Evolutionary conservation across 306 rosid species (phyloP).

Genomic region (Quercus gilva): DNA sequence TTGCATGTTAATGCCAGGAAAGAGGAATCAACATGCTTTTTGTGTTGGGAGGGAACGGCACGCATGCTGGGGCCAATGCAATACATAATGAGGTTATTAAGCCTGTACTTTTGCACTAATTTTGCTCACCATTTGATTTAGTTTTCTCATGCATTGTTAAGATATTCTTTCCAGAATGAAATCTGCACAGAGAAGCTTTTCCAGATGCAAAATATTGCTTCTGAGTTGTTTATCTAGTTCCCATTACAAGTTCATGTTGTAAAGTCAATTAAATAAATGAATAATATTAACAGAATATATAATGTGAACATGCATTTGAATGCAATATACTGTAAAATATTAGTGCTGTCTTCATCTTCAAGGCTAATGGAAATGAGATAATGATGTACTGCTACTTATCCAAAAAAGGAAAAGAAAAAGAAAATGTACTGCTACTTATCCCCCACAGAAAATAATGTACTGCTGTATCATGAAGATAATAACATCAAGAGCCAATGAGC

Average conservation of each 20-base stretch:
- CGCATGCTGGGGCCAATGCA: slow-evolving; percentile 98
- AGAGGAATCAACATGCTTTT: slow-evolving; percentile 96
- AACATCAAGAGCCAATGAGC: neutral
- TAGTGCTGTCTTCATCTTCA: neutral
- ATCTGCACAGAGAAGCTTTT: neutral
- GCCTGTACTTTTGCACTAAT: slow-evolving; percentile 14
- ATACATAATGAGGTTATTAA: slow-evolving; percentile 82
- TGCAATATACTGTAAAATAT: neutral
- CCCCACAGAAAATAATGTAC: too few species aligned
- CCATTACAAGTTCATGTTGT: neutral
- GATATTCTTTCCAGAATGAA: neutral
- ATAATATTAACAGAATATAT: neutral
- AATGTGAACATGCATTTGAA: neutral
- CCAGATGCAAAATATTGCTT: neutral
- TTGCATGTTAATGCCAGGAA: slow-evolving; percentile 53
- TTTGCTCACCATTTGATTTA: slow-evolving; percentile 2
- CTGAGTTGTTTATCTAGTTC: neutral
- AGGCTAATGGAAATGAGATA: neutral
- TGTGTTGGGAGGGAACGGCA: slow-evolving; percentile 97
- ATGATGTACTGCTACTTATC: neutral
- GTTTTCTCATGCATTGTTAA: neutral
- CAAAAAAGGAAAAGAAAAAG: too few species aligned
- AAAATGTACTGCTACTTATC: too few species aligned
- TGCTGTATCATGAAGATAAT: neutral
- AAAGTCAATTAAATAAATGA: neutral